These are phyloP conservation scores for Hypomyces rosellus DNA, from an alignment of 2,329 filamentous ascomycete genomes.

Conservation along the genomic window DNA sequence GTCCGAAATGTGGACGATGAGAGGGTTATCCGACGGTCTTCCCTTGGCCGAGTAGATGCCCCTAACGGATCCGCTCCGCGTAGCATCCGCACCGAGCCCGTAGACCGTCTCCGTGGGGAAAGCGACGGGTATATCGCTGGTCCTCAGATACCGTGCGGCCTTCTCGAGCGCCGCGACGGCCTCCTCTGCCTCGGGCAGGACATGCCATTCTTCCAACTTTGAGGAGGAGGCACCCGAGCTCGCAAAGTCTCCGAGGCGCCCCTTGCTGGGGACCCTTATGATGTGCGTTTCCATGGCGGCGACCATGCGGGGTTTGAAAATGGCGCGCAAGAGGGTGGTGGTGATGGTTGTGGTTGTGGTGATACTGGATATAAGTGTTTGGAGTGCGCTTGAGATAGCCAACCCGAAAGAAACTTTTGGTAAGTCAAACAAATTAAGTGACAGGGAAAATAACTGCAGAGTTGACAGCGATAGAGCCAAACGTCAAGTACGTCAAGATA, in stretches of 20 bases:
- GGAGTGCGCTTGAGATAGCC: constrained; percentile 3
- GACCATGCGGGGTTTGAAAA: not conserved
- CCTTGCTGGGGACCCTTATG: constrained; percentile 27
- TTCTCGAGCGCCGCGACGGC: constrained; percentile 44
- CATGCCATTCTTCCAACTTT: constrained; percentile 38
- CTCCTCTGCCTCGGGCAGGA: constrained; percentile 24
- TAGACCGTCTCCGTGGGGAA: constrained; percentile 99
- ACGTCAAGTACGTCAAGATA: no score
- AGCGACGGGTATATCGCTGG: constrained; percentile 70
- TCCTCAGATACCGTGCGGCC: constrained; percentile 60
- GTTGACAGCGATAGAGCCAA: no score
- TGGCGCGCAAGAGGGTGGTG: constrained; percentile 8
- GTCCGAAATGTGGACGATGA: constrained; percentile 88
- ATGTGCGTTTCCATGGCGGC: constrained; percentile 34
- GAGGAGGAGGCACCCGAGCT: constrained; percentile 20
- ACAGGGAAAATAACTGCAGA: no score
- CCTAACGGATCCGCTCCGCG: constrained; percentile 70
- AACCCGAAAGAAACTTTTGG: not conserved
- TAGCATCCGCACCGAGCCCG: constrained; percentile 92
- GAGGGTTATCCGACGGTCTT: constrained; percentile 84
- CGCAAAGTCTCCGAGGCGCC: constrained; percentile 30
- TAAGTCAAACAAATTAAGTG: not conserved
- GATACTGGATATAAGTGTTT: constrained; percentile 22
- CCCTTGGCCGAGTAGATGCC: constrained; percentile 94
- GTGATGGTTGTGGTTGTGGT: not conserved